Evolutionary conservation across 2,329 filamentous ascomycete genomes (phyloP).

Genomic region (Xylariales sp.): DNA sequence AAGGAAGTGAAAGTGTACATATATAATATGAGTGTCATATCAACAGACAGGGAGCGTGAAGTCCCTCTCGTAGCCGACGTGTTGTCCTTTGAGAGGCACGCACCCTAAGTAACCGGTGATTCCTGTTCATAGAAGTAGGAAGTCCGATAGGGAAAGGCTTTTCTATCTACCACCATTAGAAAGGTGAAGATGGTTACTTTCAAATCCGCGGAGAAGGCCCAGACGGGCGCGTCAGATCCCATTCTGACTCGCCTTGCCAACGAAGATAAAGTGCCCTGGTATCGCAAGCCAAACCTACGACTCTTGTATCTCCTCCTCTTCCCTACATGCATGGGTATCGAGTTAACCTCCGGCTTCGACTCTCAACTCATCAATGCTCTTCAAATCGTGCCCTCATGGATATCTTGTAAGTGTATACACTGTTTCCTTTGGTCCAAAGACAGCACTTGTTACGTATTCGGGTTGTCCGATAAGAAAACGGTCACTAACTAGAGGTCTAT

Average conservation of each 20-base stretch:
- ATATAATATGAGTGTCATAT: conserved; percentile 5
- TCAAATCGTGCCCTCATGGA: conserved; percentile 55
- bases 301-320: conserved; percentile 68
- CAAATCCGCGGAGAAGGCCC: conserved; percentile 37
- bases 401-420: conserved; percentile 48
- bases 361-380: conserved; percentile 60
- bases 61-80: conserved; percentile 6
- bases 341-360: conserved; percentile 61
- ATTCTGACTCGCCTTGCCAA: conserved; percentile 53
- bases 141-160: not conserved
- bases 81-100: conserved; percentile 1
- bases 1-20: conserved; percentile 10
- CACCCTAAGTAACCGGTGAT: not conserved
- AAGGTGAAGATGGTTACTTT: conserved; percentile 40
- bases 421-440: not conserved
- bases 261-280: conserved; percentile 62
- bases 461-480: not conserved
- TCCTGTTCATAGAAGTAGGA: conserved; percentile 2
- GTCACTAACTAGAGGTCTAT: conserved; percentile 18
- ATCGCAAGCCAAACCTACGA: conserved; percentile 69
- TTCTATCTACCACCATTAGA: not conserved
- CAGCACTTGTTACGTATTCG: not conserved
- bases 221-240: conserved; percentile 49
- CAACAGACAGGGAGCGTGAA: not conserved
- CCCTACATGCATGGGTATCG: conserved; percentile 70